Base-by-base conservation (phyloP, 2,329 filamentous ascomycete genomes). In the Pseudopyricularia javanii region DNA sequence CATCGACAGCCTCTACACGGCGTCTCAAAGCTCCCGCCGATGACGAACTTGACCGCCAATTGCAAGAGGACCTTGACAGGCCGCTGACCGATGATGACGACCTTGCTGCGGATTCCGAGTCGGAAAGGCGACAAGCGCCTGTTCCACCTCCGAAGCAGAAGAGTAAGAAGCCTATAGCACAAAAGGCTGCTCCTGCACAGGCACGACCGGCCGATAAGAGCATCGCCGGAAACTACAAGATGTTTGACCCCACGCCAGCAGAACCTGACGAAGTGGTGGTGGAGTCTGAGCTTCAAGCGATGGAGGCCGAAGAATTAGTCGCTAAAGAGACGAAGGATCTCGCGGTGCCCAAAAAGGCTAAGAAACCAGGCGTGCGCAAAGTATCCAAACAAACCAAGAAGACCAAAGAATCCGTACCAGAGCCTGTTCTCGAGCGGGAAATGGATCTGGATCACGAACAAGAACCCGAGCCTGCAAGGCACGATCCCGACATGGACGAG, bases 21-120 rank as follows among this genome's bases (percentile, higher is more conserved):
- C 40, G 63, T 34, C 63, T 61, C 5, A 61, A 70, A n/a, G 67
- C 78, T 11, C 75, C 76, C 0, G 73, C 80, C 53, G 82, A 87
- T 55, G 78, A 81, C 1, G 83, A 86, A 56, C 75, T 87, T 35
- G 81, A 88, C 51, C 76, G 76, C 22, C 79, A 80, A 49, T 69
- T 88, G 1, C 77, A 85, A 60, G 80, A 78, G 2, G 84, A 85
- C 54, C 72, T 87, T 9, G 78, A 83, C 45, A 70, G 73, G 30
- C 76, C 74, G 1, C 61, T 77, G 26, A 74, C 72, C 2, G 76
- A 82, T 30, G 74, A 77, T 14, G 78, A 80, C 47, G 71, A 73
- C 33, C 64, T 73, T 7, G 67, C 66, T 4, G 66, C 68, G 6
- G 70, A 75, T 54, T 75, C 71, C 6, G 74, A 75, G 49, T 69